Percentiles rank a stretch among this genome's conserved stretches.
Evolutionary conservation across 1,139 yeast genomes (phyloP).

Genomic region (Debaryomycetaceae sp.): DNA sequence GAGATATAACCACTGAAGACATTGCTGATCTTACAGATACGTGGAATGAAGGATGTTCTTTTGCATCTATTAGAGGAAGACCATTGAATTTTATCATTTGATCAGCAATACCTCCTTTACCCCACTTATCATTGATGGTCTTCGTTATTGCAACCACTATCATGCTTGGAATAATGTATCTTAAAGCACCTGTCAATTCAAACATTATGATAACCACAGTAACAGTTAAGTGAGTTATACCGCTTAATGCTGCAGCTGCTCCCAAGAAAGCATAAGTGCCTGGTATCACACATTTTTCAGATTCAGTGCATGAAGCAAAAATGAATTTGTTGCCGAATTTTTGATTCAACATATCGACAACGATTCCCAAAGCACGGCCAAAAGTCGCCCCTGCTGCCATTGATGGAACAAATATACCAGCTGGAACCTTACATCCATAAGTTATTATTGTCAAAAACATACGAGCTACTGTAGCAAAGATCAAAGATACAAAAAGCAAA

Average conservation of each 20-base stretch:
- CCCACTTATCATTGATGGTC: constrained; percentile 68
- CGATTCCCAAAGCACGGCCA: constrained; percentile 78
- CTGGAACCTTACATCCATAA: constrained; percentile 91
- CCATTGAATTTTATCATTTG: constrained; percentile 91
- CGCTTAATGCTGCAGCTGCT: constrained; percentile 93
- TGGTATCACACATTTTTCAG: constrained; percentile 68
- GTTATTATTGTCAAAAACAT: constrained; percentile 73
- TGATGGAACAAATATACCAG: constrained; percentile 94
- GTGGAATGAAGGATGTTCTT: constrained; percentile 61
- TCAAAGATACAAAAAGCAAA: constrained; percentile 45
- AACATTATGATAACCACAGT: constrained; percentile 95
- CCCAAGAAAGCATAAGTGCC: constrained; percentile 97
- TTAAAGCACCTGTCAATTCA: constrained; percentile 90
- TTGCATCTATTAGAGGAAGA: constrained; percentile 76
- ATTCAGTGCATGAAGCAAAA: constrained; percentile 46
- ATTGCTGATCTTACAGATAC: constrained; percentile 62
- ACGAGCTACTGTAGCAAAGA: constrained; percentile 71
- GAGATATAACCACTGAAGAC: constrained; percentile 51
- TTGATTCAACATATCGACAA: constrained; percentile 57
- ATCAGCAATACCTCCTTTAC: constrained; percentile 88
- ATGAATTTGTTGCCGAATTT: constrained; percentile 35
- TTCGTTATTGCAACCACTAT: constrained; percentile 92
- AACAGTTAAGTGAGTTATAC: constrained; percentile 87
- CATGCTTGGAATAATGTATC: constrained; percentile 92
- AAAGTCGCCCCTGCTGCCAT: constrained; percentile 97